phyloP scores from a whole-genome alignment of 177 flowering plant species.

The Telopea speciosissima region DNA sequence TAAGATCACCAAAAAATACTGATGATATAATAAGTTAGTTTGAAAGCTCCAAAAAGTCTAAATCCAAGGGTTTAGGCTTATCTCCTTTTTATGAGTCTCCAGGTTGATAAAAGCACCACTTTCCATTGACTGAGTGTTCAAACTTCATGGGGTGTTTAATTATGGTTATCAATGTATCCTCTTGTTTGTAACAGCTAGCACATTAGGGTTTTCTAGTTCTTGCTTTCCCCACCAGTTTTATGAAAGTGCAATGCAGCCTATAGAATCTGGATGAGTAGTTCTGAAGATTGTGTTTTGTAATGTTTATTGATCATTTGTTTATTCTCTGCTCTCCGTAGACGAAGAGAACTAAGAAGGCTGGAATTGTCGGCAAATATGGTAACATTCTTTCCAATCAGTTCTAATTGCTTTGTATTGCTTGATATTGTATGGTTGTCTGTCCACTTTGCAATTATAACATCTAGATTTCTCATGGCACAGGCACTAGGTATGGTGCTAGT shows the following conservation, averaged over 20 bases:
- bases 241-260: background rate
- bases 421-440: background rate
- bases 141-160: background rate
- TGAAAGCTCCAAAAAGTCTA: no score
- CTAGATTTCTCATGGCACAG: background rate
- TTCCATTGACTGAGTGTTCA: background rate
- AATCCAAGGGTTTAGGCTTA: no score
- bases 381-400: background rate
- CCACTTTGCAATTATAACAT: background rate
- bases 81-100: background rate
- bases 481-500: conserved; percentile 15
- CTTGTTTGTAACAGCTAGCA: no score
- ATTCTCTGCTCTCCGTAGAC: background rate
- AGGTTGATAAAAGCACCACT: background rate
- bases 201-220: background rate
- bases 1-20: no score
- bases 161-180: background rate
- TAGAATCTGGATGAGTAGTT: background rate
- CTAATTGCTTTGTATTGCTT: background rate
- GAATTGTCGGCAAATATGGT: conserved; percentile 7
- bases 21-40: no score
- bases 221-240: background rate
- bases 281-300: background rate
- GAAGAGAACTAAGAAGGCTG: conserved; percentile 4
- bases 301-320: background rate